Evolutionary conservation across 2,329 filamentous ascomycete genomes (phyloP).

Genomic region (Sporothrix euskadiensis): DNA sequence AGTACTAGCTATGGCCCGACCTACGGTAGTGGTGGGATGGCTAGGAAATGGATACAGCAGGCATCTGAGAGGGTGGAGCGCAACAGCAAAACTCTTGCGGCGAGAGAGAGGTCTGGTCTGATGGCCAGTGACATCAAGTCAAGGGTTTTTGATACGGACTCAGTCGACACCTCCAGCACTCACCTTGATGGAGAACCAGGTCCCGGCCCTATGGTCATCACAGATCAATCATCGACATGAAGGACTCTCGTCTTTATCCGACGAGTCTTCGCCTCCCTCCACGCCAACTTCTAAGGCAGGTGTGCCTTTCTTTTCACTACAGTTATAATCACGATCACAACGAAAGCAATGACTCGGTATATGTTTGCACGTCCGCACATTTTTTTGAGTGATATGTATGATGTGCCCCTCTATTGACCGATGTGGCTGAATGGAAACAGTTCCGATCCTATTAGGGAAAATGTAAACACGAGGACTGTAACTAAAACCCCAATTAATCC

Average conservation of each 20-base stretch:
- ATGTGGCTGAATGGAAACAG: too few relatives aligned
- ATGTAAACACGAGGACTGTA: neutral
- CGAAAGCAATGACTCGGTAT: neutral
- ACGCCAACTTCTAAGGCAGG: too few relatives aligned
- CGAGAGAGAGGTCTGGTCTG: conserved; percentile 63
- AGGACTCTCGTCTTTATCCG: neutral
- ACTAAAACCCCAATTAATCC: neutral
- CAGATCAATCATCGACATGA: neutral
- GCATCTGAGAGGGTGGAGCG: conserved; percentile 61
- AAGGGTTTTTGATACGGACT: conserved; percentile 52
- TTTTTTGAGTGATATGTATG: neutral
- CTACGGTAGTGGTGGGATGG: conserved; percentile 33
- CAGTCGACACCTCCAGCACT: neutral
- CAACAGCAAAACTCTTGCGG: conserved; percentile 61
- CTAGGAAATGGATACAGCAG: conserved; percentile 45
- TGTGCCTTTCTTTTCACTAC: neutral
- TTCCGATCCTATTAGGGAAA: neutral
- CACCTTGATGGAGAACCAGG: neutral
- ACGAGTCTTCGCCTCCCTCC: neutral
- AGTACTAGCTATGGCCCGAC: conserved; percentile 37
- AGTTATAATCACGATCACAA: neutral
- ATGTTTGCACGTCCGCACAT: neutral
- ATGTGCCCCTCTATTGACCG: neutral
- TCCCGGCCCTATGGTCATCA: neutral
- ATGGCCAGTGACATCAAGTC: conserved; percentile 64